These are phyloP conservation scores for Waltergamsia citrina DNA, from an alignment of 2,329 filamentous ascomycete genomes.

Conservation along the genomic window DNA sequence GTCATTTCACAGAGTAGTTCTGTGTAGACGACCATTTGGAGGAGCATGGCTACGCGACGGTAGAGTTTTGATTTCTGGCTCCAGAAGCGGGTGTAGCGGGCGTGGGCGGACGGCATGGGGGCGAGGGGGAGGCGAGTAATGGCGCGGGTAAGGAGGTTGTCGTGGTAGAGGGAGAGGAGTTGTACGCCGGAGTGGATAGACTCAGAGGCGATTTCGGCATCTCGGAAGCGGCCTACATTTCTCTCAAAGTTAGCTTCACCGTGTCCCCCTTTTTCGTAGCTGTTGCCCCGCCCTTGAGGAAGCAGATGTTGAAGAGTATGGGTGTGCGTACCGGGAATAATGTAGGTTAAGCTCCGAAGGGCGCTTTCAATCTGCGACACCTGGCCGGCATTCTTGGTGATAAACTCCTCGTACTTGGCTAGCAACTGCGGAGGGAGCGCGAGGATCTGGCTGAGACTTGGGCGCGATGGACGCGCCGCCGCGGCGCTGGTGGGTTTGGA, in stretches of 20 bases:
- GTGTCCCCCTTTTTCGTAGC: too few species aligned
- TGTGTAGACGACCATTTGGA: constrained; percentile 90
- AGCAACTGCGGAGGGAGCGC: constrained; percentile 57
- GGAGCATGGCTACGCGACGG: constrained; percentile 65
- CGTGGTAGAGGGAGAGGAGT: constrained; percentile 86
- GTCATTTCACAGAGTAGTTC: constrained; percentile 97
- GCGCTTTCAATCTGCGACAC: constrained; percentile 94
- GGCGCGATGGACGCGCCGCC: constrained; percentile 7
- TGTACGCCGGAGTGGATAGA: constrained; percentile 83
- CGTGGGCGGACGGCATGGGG: constrained; percentile 46
- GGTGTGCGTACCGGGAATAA: constrained; percentile 65
- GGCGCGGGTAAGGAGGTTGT: constrained; percentile 64
- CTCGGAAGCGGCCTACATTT: constrained; percentile 68
- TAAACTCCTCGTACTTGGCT: constrained; percentile 74
- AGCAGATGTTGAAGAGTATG: too few species aligned
- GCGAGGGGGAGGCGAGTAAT: constrained; percentile 49
- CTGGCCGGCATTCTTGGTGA: constrained; percentile 87
- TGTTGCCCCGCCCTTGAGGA: too few species aligned
- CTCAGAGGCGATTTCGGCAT: constrained; percentile 92
- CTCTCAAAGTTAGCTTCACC: background rate
- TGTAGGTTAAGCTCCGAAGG: constrained; percentile 85
- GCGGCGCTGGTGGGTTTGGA: too few species aligned
- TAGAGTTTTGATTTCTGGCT: constrained; percentile 58
- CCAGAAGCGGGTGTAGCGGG: constrained; percentile 61
- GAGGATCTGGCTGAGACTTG: constrained; percentile 28